Conservation (phyloP, 495 filamentous ascomycete genomes). For the Thermochaetoides thermophila region DNA sequence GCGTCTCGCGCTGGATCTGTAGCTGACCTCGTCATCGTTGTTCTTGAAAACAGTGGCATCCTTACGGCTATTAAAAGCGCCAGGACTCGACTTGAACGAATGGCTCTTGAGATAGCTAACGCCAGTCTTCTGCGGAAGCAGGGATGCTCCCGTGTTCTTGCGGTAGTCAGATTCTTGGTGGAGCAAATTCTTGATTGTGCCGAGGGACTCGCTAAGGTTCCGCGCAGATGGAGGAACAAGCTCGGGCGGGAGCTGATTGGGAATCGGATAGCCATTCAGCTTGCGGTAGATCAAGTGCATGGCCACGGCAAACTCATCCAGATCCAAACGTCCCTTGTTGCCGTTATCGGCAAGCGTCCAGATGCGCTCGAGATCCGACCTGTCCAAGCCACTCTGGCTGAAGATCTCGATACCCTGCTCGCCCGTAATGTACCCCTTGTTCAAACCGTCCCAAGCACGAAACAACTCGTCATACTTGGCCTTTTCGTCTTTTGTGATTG, state of each 20-base stretch:
- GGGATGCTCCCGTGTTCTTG: conserved; percentile 67
- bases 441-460: conserved; percentile 90
- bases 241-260: conserved; percentile 82
- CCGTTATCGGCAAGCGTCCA: conserved; percentile 93
- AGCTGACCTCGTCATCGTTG: conserved; percentile 79
- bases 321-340: conserved; percentile 84
- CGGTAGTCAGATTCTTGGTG: conserved; percentile 75
- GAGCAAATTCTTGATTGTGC: conserved; percentile 83
- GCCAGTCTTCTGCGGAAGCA: conserved; percentile 91
- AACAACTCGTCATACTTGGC: conserved; percentile 93
- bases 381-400: conserved; percentile 85
- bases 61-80: conserved; percentile 45
- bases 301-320: conserved; percentile 96
- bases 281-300: conserved; percentile 99
- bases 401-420: conserved; percentile 95
- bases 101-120: conserved; percentile 94
- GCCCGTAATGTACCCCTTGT: conserved; percentile 84
- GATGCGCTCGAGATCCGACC: conserved; percentile 74
- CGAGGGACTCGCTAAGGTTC: conserved; percentile 82
- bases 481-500: conserved; percentile 98
- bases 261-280: conserved; percentile 87
- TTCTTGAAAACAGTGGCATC: conserved; percentile 96
- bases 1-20: conserved; percentile 84
- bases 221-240: conserved; percentile 92
- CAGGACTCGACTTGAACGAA: conserved; percentile 55